These are phyloP conservation scores for Colletotrichum incanum DNA, from an alignment of 2,329 filamentous ascomycete genomes.

Conservation along the genomic window DNA sequence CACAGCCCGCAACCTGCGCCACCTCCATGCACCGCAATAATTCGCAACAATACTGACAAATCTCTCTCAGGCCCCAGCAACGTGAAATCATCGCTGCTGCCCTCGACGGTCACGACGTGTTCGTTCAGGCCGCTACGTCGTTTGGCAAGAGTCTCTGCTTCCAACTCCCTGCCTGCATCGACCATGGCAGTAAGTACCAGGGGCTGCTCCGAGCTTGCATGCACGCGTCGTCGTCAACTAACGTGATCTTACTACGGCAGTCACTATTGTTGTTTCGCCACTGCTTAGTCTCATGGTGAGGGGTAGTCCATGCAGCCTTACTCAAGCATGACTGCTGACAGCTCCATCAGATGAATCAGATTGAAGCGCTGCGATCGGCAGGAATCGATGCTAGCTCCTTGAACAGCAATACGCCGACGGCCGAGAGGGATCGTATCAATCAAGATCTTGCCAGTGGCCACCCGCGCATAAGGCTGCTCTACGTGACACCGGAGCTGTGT, in stretches of 20 bases:
- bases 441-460: constrained; percentile 90
- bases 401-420: constrained; percentile 82
- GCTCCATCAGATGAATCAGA: constrained; percentile 85
- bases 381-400: constrained; percentile 87
- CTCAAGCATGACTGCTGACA: constrained; percentile 27
- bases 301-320: constrained; percentile 26
- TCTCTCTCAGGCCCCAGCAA: constrained; percentile 74
- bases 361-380: constrained; percentile 81
- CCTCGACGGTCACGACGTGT: constrained; percentile 89
- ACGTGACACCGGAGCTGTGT: constrained; percentile 94
- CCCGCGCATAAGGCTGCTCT: constrained; percentile 85
- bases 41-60: constrained; percentile 59
- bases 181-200: constrained; percentile 80
- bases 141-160: constrained; percentile 97
- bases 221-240: constrained; percentile 43
- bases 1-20: not conserved
- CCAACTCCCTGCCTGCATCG: constrained; percentile 90
- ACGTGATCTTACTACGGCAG: constrained; percentile 57
- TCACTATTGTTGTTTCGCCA: constrained; percentile 92
- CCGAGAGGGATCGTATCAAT: constrained; percentile 79
- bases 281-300: constrained; percentile 89
- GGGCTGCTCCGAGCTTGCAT: constrained; percentile 27
- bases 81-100: constrained; percentile 89
- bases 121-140: constrained; percentile 90
- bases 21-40: not conserved